Evolutionary conservation across 345 rosid species (phyloP), one percentile per base, ranked within the genome.

Genomic region (Euphorbia lathyris): DNA sequence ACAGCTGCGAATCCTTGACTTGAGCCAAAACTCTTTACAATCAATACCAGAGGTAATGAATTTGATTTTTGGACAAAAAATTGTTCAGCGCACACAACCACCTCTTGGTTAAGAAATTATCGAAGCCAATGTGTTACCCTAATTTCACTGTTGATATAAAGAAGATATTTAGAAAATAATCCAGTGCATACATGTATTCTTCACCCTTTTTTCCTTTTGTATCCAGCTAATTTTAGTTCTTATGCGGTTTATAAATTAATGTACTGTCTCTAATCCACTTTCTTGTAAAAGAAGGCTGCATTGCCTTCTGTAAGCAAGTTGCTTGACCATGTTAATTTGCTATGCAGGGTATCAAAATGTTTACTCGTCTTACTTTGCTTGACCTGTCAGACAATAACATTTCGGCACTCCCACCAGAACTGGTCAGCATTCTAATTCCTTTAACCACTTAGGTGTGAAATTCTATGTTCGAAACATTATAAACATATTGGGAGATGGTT

Each of bases 311-410:
- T 13, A 40, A 10, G 17, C 48, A 52, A 17, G n/a, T 52, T 25
- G 25, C 70, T 58, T 67, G 47, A 65, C 14, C 4, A 23, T 73
- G 56, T 60, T 27, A 30, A 27, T 42, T 47, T 68, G 68, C 40
- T 56, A 20, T 78, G 77, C 92, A 93, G 98, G 89, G 84, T 52
- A 64, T 93, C 67, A 87, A 84, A 78, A 80, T 67, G 75, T 81
- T 93, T 62, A 77, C 87, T 51, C 82, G 85, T 71, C 96, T 93
- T 52, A 83, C 86, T 20, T 90, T 85, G 80, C 84, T 93, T 72
- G 92, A 89, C 80, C 66, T 93, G 76, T 86, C 97, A 58, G 92
- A 91, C 90, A 93, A 93, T 79, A 83, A 81, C 80, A 87, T 93
- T 76, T 82, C 96, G 36, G 76, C 87, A 36, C 96, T 89, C 66